Percentiles rank a stretch among this genome's conserved stretches.
These are phyloP conservation scores for Pseudonitzschia pungens DNA, from an alignment of 108 stramenopile species.

Conservation along the genomic window DNA sequence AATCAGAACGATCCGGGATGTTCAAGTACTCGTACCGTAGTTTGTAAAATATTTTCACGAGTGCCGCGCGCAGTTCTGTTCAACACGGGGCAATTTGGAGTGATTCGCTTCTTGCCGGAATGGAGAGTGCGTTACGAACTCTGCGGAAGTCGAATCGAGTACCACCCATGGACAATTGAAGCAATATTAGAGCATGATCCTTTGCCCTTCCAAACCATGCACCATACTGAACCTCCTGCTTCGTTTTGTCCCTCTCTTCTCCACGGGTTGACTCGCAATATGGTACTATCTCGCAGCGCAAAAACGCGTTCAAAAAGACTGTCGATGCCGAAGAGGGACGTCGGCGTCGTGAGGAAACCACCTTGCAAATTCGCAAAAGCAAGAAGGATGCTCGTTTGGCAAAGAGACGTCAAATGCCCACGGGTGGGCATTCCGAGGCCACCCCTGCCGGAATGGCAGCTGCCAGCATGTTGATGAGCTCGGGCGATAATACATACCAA, in stretches of 20 bases:
- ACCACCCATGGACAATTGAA: too few species aligned
- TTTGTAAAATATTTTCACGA: too few species aligned
- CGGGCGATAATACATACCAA: constrained; percentile 60
- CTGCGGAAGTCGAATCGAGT: too few species aligned
- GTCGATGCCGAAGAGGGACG: constrained; percentile 93
- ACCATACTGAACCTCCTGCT: too few species aligned
- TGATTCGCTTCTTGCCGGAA: not conserved
- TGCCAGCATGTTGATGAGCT: constrained; percentile 70
- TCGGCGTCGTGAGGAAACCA: constrained; percentile 93
- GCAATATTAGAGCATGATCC: too few species aligned
- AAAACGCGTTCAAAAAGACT: constrained; percentile 91
- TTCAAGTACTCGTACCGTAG: too few species aligned
- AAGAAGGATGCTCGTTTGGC: constrained; percentile 96
- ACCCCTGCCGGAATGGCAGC: constrained; percentile 78
- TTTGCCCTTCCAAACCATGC: too few species aligned
- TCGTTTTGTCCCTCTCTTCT: not conserved
- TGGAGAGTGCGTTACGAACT: too few species aligned
- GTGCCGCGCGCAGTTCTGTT: too few species aligned
- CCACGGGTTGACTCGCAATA: not conserved
- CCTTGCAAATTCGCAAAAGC: constrained; percentile 95
- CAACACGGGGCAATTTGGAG: too few species aligned
- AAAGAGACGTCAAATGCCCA: constrained; percentile 89
- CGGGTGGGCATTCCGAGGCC: constrained; percentile 37
- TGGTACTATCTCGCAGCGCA: constrained; percentile 55
- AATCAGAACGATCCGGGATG: too few species aligned